Percentiles rank a stretch among this genome's conserved stretches.
phyloP scores from a whole-genome alignment of 1,139 yeast genomes.

The Yamadazyma spencermartinsiae region DNA sequence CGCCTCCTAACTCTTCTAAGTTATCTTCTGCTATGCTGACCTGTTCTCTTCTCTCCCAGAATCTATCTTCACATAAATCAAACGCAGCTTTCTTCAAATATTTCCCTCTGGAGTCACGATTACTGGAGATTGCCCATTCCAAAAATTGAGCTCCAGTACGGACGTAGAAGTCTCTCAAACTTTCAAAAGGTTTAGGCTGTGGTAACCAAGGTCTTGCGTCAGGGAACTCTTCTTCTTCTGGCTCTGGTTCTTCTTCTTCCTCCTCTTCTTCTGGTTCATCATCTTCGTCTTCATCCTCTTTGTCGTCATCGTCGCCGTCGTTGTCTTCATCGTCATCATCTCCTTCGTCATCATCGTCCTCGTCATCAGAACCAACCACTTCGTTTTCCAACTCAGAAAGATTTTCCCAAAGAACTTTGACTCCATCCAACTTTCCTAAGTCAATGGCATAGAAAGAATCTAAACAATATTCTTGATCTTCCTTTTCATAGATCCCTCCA shows the following conservation, averaged over 20 bases:
- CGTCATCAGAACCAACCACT: slow-evolving; percentile 35
- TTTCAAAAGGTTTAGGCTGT: slow-evolving; percentile 94
- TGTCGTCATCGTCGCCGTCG: slow-evolving; percentile 55
- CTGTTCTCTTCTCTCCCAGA: slow-evolving; percentile 99
- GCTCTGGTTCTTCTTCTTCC: slow-evolving; percentile 58
- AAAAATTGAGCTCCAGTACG: slow-evolving; percentile 86
- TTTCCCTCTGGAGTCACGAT: slow-evolving; percentile 87
- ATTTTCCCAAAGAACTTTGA: slow-evolving; percentile 89
- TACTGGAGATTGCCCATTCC: slow-evolving; percentile 89
- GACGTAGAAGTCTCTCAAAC: slow-evolving; percentile 76
- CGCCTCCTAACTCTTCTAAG: slow-evolving; percentile 88
- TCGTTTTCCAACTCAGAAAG: slow-evolving; percentile 41
- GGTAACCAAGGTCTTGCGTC: slow-evolving; percentile 97
- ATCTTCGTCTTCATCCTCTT: slow-evolving; percentile 48
- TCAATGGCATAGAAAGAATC: slow-evolving; percentile 88
- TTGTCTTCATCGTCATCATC: slow-evolving; percentile 69
- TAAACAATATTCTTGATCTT: slow-evolving; percentile 79
- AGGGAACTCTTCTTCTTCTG: slow-evolving; percentile 70
- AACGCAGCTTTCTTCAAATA: slow-evolving; percentile 86
- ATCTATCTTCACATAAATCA: slow-evolving; percentile 88
- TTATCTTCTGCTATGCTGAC: slow-evolving; percentile 85
- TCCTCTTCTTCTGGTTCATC: slow-evolving; percentile 58
- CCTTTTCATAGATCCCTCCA: slow-evolving; percentile 90
- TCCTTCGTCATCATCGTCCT: slow-evolving; percentile 56
- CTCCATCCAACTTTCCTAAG: slow-evolving; percentile 83